Conservation (phyloP, 2,329 filamentous ascomycete genomes). For the Hypoxylon rubiginosum region DNA sequence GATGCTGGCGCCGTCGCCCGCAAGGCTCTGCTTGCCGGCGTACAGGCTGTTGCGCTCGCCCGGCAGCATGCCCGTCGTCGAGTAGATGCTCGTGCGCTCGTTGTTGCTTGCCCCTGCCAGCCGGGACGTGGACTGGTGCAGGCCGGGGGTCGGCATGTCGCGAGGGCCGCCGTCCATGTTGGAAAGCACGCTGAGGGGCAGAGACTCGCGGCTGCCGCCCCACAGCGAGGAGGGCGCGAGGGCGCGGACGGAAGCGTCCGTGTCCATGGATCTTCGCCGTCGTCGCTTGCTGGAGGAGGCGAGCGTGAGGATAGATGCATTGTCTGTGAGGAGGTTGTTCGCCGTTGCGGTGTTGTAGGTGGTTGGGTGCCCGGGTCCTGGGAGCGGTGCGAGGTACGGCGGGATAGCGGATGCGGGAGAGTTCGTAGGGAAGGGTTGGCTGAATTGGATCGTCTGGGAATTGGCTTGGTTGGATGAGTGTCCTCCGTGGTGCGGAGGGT, state of each 20-base stretch:
- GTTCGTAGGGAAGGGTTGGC: slow-evolving; percentile 73
- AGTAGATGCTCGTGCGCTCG: slow-evolving; percentile 85
- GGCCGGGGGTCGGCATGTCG: slow-evolving; percentile 61
- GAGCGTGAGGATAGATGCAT: slow-evolving; percentile 87
- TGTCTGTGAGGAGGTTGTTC: slow-evolving; percentile 85
- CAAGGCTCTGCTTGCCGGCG: slow-evolving; percentile 66
- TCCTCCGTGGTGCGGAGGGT: slow-evolving; percentile 52
- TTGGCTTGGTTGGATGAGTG: slow-evolving; percentile 60
- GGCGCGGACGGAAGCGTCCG: slow-evolving; percentile 86
- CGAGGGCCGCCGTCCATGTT: slow-evolving; percentile 68
- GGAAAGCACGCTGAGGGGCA: slow-evolving; percentile 82
- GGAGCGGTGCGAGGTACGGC: slow-evolving; percentile 71
- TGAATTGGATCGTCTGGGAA: slow-evolving; percentile 70
- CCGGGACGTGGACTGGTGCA: slow-evolving; percentile 64
- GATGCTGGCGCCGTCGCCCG: slow-evolving; percentile 80
- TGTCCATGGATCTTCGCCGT: slow-evolving; percentile 84
- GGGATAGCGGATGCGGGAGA: slow-evolving; percentile 80
- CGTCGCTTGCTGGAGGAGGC: slow-evolving; percentile 85
- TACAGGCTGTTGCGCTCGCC: slow-evolving; percentile 89
- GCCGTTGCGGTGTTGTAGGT: slow-evolving; percentile 85
- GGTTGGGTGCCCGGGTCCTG: slow-evolving; percentile 65
- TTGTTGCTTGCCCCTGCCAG: slow-evolving; percentile 59
- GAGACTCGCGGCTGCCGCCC: slow-evolving; percentile 83
- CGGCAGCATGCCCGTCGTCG: slow-evolving; percentile 75
- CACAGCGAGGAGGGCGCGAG: slow-evolving; percentile 86